Percentiles rank a stretch among this genome's conserved stretches.
phyloP scores from a whole-genome alignment of 2,329 filamentous ascomycete genomes.

The Calonectria hawksworthii region DNA sequence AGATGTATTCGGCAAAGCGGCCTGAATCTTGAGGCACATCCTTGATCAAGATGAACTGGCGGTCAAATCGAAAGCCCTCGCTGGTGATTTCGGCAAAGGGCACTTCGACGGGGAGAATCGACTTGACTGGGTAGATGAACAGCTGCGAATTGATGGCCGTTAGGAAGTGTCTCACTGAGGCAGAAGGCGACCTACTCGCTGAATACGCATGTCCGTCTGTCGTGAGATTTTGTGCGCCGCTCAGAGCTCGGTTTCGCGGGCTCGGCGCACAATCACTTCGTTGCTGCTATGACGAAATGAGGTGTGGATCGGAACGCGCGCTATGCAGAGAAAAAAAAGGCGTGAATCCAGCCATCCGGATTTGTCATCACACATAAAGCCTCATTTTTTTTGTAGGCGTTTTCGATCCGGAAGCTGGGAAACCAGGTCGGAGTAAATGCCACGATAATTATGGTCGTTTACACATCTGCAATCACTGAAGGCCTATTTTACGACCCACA shows the following conservation, averaged over 20 bases:
- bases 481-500: background rate
- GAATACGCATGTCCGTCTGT: background rate
- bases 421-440: background rate
- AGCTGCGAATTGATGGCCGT: background rate
- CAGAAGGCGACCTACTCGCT: background rate
- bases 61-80: constrained; percentile 17
- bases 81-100: constrained; percentile 12
- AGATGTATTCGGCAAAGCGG: background rate
- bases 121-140: constrained; percentile 15
- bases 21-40: background rate
- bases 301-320: background rate
- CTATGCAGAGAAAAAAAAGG: background rate
- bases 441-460: background rate
- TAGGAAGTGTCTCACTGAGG: background rate
- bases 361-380: background rate
- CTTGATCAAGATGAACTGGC: constrained; percentile 5
- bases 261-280: background rate
- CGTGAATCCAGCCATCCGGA: background rate
- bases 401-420: background rate
- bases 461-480: background rate
- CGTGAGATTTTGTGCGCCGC: background rate
- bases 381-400: background rate
- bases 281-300: background rate
- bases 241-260: background rate
- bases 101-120: constrained; percentile 5